Base-by-base conservation (phyloP, 1,284 basidiomycete genomes). In the Cutaneotrichosporon sp. region DNA sequence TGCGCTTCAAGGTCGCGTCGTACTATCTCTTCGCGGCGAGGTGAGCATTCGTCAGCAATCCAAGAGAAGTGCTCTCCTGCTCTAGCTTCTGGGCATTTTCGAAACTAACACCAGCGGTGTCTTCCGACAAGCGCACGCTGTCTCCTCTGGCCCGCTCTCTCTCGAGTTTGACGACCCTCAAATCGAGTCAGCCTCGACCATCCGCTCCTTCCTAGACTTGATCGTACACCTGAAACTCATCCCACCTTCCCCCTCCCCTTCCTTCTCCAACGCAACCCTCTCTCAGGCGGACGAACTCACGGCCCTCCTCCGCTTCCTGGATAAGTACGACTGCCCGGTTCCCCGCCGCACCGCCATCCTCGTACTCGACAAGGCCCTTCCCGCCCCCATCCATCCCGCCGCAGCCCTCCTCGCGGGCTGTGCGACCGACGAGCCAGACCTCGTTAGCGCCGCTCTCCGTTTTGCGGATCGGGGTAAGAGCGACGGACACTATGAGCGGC, bases 301-400 rank as follows among this genome's bases (percentile, higher is more conserved):
- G 4, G 21, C 32, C 16, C 47, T 62, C 7, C 22, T 50, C 32
- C n/a, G 21, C 31, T 62, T 62, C 32, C 42, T 53, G 22, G 34
- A 56, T 21, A 62, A 62, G 52, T 62, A 56, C 60, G 60, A 62
- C n/a, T 61, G 60, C n/a, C 40, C 42, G 1, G 60, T 56, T 6
- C 21, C 38, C 13, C 55, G 55, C 13, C 36, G 38, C 26, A 56
- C 38, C 5, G 38, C 55, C 14, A 30, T 36, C 36, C 38, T 56
- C 11, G 38, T 56, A 4, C 36, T 56, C 22, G 55, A 56, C 11
- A 56, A 42, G 38, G 8, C 13, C 21, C 38, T 56, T 10, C 55
- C 55, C 11, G 21, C 38, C 21, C 21, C 10, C 22, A 56, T 56
- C 38, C 38, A 56, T 38, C 55, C 55, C n/a, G 55, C 55, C 4